These are phyloP conservation scores for Penicillium roqueforti DNA, from an alignment of 495 filamentous ascomycete species.

Conservation along the genomic window DNA sequence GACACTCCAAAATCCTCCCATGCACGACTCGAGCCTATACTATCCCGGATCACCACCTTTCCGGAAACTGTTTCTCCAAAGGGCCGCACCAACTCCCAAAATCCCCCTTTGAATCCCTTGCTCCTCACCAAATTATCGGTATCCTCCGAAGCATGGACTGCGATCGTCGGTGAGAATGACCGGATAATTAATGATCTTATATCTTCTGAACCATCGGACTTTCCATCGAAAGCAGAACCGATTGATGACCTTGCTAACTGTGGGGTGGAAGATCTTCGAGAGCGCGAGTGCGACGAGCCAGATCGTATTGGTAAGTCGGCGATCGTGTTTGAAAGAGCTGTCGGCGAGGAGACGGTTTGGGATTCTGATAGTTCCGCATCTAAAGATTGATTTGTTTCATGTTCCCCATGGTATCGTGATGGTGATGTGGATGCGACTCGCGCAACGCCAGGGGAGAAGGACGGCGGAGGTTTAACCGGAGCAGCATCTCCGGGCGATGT, in stretches of 20 bases:
- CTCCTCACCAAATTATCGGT: slow-evolving; percentile 73
- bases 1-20: slow-evolving; percentile 90
- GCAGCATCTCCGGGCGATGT: slow-evolving; percentile 58
- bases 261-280: slow-evolving; percentile 56
- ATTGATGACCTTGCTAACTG: slow-evolving; percentile 55
- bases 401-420: slow-evolving; percentile 40
- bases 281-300: slow-evolving; percentile 54
- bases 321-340: slow-evolving; percentile 33
- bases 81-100: slow-evolving; percentile 80
- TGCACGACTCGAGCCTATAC: slow-evolving; percentile 69
- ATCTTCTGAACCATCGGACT: slow-evolving; percentile 54
- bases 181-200: slow-evolving; percentile 70
- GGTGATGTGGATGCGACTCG: slow-evolving; percentile 53
- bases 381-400: slow-evolving; percentile 39
- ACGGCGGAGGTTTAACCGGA: slow-evolving; percentile 57
- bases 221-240: slow-evolving; percentile 45
- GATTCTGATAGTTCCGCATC: slow-evolving; percentile 48
- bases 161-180: slow-evolving; percentile 83
- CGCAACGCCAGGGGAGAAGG: slow-evolving; percentile 50
- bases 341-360: slow-evolving; percentile 48
- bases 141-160: slow-evolving; percentile 76
- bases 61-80: slow-evolving; percentile 89
- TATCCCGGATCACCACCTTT: slow-evolving; percentile 87
- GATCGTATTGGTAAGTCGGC: slow-evolving; percentile 39
- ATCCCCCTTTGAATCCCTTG: slow-evolving; percentile 79